Conservation (phyloP, 495 filamentous ascomycete genomes). For the Xylaria curta region DNA sequence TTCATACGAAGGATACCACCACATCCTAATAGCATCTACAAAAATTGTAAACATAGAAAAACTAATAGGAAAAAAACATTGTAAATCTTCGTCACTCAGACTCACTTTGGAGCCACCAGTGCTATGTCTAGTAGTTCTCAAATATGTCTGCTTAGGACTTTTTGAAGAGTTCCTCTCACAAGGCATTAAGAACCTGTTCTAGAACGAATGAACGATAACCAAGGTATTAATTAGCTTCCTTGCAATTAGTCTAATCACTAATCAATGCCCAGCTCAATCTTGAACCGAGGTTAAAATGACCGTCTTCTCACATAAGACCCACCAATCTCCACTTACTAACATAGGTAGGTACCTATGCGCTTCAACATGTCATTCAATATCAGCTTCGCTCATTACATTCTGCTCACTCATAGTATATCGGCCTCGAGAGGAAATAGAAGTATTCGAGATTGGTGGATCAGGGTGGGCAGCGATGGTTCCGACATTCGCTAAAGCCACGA, state of each 20-base stretch:
- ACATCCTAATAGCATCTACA: background rate
- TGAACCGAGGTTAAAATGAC: background rate
- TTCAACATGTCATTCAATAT: background rate
- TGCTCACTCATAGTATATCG: background rate
- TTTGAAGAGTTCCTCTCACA: background rate
- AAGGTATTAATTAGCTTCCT: background rate
- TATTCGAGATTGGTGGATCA: background rate
- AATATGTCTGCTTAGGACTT: background rate
- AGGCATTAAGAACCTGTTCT: background rate
- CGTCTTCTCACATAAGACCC: background rate
- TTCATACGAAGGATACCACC: background rate
- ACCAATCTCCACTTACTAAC: background rate
- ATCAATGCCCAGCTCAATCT: background rate
- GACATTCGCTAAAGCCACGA: conserved; percentile 65
- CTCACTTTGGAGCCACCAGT: background rate
- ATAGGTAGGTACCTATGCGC: background rate
- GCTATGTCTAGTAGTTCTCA: background rate
- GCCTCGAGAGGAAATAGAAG: background rate
- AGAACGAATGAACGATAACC: background rate
- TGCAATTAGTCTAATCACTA: too few relatives aligned
- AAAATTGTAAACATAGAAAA: conserved; percentile 22
- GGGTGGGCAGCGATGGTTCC: conserved; percentile 28
- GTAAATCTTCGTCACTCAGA: background rate
- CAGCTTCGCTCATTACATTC: background rate
- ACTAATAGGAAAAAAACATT: conserved; percentile 3